Evolutionary conservation across 2,329 filamentous ascomycete species (phyloP).

Genomic region (Aspergillus unguis): DNA sequence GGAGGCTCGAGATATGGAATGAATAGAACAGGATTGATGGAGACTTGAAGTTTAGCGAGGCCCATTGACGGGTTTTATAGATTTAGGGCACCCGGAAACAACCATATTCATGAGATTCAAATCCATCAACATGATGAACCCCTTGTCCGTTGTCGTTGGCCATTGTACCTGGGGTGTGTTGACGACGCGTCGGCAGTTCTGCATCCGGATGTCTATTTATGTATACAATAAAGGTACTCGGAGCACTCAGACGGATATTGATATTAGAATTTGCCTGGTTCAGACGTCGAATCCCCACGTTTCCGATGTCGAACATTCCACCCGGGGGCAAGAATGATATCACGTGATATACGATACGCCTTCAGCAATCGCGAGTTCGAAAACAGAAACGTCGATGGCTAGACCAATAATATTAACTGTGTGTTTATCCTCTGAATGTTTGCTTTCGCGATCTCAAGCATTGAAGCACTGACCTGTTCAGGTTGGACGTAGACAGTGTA

Average conservation of each 20-base stretch:
- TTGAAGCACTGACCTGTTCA: neutral
- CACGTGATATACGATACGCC: conserved; percentile 6
- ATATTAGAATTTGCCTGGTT: neutral
- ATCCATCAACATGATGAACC: neutral
- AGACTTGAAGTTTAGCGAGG: neutral
- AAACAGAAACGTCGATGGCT: neutral
- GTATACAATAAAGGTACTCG: neutral
- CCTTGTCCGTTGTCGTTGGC: neutral
- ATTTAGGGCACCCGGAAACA: neutral
- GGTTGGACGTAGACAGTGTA: too few relatives aligned
- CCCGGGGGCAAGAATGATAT: neutral
- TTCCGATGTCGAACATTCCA: conserved; percentile 6
- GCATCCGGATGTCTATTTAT: conserved; percentile 5
- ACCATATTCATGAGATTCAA: conserved; percentile 1
- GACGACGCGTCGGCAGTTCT: neutral
- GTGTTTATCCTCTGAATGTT: neutral
- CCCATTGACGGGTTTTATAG: neutral
- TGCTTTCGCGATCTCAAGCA: neutral
- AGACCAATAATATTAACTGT: neutral
- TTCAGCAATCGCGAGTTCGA: neutral
- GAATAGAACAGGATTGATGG: neutral
- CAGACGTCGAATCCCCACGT: neutral
- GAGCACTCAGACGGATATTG: too few relatives aligned
- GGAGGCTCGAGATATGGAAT: neutral
- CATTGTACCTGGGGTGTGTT: conserved; percentile 4